These are phyloP conservation scores for Penicillium atrosanguineum DNA, from an alignment of 495 filamentous ascomycete genomes.

Conservation along the genomic window DNA sequence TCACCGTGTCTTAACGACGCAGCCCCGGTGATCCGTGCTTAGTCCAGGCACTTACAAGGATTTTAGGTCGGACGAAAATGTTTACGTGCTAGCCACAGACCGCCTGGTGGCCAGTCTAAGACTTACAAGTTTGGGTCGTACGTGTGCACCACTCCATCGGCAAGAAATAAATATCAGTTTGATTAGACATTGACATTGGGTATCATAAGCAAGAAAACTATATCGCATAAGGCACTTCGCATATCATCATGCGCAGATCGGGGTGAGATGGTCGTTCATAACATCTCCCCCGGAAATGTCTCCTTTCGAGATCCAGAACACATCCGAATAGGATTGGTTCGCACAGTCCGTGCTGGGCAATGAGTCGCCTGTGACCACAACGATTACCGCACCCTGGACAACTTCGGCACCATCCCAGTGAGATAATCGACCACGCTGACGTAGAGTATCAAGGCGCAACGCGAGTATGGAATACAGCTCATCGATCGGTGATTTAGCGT, in stretches of 20 bases:
- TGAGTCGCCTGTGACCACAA: constrained; percentile 66
- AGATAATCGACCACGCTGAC: constrained; percentile 56
- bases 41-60: too few species aligned
- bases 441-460: constrained; percentile 53
- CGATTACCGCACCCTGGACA: constrained; percentile 57
- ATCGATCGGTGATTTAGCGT: constrained; percentile 11
- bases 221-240: not conserved
- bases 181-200: constrained; percentile 7
- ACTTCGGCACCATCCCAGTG: constrained; percentile 49
- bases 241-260: constrained; percentile 15
- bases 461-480: constrained; percentile 19
- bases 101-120: too few species aligned
- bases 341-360: constrained; percentile 47
- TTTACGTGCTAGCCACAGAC: not conserved
- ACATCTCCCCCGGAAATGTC: constrained; percentile 2
- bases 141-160: not conserved
- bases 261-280: constrained; percentile 8
- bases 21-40: too few species aligned
- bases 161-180: not conserved
- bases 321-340: constrained; percentile 47
- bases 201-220: constrained; percentile 8
- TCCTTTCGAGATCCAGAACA: constrained; percentile 63
- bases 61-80: too few species aligned
- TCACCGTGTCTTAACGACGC: not conserved
- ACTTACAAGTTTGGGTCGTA: not conserved